Evolutionary conservation across 345 rosid genomes (phyloP).

Genomic region (Pugionium cornutum): DNA sequence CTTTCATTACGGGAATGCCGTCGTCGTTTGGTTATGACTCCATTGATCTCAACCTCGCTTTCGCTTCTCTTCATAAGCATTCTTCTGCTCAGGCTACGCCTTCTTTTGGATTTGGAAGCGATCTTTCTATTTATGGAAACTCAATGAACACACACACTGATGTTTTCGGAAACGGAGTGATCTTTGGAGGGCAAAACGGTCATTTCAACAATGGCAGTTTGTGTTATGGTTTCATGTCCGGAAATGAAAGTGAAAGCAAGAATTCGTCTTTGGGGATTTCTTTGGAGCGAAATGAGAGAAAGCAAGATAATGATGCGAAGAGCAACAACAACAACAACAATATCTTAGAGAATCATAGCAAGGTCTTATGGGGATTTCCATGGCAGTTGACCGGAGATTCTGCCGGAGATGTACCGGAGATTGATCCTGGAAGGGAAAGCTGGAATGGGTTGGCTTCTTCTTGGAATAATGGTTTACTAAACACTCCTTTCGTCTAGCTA

Average conservation of each 20-base stretch:
- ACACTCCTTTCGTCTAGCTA: constrained; percentile 54
- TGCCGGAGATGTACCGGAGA: constrained; percentile 42
- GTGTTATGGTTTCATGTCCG: constrained; percentile 45
- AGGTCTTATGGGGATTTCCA: constrained; percentile 63
- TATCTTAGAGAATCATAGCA: constrained; percentile 40
- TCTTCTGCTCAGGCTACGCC: constrained; percentile 37
- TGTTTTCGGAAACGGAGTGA: constrained; percentile 42
- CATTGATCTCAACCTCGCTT: constrained; percentile 73
- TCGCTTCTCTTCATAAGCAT: constrained; percentile 62
- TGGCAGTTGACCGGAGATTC: constrained; percentile 67
- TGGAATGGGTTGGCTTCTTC: constrained; percentile 55
- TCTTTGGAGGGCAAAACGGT: constrained; percentile 34
- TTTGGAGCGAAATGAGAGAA: constrained; percentile 39
- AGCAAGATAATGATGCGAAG: constrained; percentile 51
- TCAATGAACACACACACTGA: constrained; percentile 21
- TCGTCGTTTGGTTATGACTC: constrained; percentile 53
- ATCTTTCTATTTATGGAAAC: constrained; percentile 51
- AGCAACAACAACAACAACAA: constrained; percentile 17
- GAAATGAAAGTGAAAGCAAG: constrained; percentile 36
- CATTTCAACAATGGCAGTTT: constrained; percentile 42
- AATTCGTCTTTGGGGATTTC: constrained; percentile 33
- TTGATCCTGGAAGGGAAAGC: constrained; percentile 52
- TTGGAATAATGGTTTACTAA: constrained; percentile 56
- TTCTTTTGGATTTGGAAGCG: constrained; percentile 52
- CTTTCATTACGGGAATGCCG: constrained; percentile 46